Evolutionary conservation across 2,329 filamentous ascomycete species (phyloP), one percentile per base, ranked within the genome.

Genomic region (Neospermospora avenae): DNA sequence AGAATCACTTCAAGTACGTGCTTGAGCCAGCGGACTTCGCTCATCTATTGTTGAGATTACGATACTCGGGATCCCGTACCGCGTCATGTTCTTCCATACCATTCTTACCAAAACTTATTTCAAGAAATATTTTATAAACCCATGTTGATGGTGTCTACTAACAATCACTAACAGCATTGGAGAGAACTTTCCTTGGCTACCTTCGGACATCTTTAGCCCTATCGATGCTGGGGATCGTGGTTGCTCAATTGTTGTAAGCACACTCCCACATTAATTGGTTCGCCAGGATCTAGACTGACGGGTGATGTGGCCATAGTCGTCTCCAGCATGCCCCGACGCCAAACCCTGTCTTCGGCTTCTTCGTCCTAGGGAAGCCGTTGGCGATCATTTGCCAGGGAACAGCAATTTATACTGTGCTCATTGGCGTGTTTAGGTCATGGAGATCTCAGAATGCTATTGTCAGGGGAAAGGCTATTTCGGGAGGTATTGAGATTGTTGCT

Each of bases 171-270:
- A 41, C 67, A 91, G 88, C 89, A 39, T 81, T 91, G 57, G 88
- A 92, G 74, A 79, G 88, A 59, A 92, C 88, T 18, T 92, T 87
- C 70, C 81, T 92, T 18, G 86, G 81, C 31, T 91, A 91, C 72
- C 79, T 91, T 31, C 83, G 88, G 20, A 91, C 88, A 1, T 89
- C 86, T 0, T 74, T 89, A 39, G 79, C 82, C n/a, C 77, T 91
- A 41, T 85, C 87, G 14, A 86, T 90, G 75, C 76, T 85, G 20
- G 87, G 87, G 18, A 82, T 88, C 2, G 67, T 84, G 3, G 80
- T 88, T 28, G 84, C 87, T 0, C 88, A 91, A 69, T 80, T 91
- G 7, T 90, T 89, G 70, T 63, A 66, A 67, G 63, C 42, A 58
- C 24, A 42, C n/a, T 57, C 53, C 37, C 28, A 52, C 55, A 52